Conservation (phyloP, 345 rosid species). For the Citrus medica region DNA sequence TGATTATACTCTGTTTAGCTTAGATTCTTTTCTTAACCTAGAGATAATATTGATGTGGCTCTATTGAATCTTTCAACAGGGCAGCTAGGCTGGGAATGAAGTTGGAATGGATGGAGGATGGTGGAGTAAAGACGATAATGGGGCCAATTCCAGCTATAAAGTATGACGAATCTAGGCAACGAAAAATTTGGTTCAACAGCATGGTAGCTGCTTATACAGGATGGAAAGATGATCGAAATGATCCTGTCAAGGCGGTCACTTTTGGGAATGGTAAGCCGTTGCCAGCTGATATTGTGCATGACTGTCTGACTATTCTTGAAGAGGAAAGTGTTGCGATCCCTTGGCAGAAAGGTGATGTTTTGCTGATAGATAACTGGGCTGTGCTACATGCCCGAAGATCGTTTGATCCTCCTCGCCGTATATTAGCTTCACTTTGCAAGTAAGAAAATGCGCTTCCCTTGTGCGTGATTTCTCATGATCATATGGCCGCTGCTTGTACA, state of each 20-base stretch:
- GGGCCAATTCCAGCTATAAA: slow-evolving; percentile 89
- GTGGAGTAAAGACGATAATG: slow-evolving; percentile 73
- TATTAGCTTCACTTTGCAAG: slow-evolving; percentile 85
- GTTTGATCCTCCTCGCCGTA: slow-evolving; percentile 70
- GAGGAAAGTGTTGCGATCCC: slow-evolving; percentile 80
- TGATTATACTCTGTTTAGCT: neutral
- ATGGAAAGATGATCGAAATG: slow-evolving; percentile 74
- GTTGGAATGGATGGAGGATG: slow-evolving; percentile 74
- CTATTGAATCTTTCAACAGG: slow-evolving; percentile 28
- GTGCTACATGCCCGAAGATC: slow-evolving; percentile 79
- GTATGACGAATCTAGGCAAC: slow-evolving; percentile 51
- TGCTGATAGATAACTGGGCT: slow-evolving; percentile 81
- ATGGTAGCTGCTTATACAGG: slow-evolving; percentile 92
- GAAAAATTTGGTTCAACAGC: slow-evolving; percentile 89
- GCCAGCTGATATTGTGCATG: slow-evolving; percentile 56
- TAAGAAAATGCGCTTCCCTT: slow-evolving; percentile 7
- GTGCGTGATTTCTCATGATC: neutral
- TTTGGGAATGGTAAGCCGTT: slow-evolving; percentile 70
- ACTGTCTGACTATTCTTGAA: slow-evolving; percentile 63
- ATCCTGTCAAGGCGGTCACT: slow-evolving; percentile 67
- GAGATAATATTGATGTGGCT: neutral
- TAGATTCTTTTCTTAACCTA: neutral
- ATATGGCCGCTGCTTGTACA: neutral
- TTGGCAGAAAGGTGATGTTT: slow-evolving; percentile 83
- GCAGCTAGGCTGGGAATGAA: slow-evolving; percentile 78